These are phyloP conservation scores for Coemansia sp. DNA, from an alignment of 192 early-diverging fungal species.

Conservation along the genomic window DNA sequence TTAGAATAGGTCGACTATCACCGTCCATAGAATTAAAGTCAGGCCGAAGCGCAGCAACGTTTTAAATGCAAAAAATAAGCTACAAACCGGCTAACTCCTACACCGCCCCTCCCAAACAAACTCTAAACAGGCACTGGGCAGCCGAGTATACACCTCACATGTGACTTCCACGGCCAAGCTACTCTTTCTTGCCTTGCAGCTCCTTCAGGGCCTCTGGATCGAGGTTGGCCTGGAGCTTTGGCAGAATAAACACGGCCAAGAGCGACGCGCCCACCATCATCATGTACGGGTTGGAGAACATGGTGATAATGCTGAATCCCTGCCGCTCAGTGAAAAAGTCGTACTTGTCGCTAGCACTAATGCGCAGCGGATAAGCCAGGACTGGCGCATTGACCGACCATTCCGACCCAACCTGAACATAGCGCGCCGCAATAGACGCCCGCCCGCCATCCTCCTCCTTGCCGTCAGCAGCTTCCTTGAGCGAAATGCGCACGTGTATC, in stretches of 20 bases:
- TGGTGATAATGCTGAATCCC: slow-evolving; percentile 58
- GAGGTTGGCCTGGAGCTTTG: slow-evolving; percentile 61
- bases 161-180: not conserved
- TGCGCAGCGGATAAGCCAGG: slow-evolving; percentile 46
- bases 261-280: slow-evolving; percentile 64
- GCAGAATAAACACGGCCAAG: slow-evolving; percentile 60
- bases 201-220: slow-evolving; percentile 59
- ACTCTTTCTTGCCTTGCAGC: slow-evolving; percentile 25
- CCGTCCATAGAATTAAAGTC: not conserved
- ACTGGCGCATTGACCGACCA: slow-evolving; percentile 46
- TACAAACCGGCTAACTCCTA: not conserved
- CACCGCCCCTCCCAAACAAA: not conserved
- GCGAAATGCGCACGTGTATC: slow-evolving; percentile 44
- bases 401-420: slow-evolving; percentile 46
- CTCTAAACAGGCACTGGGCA: too few species aligned
- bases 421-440: slow-evolving; percentile 48
- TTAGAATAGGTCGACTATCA: not conserved
- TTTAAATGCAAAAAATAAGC: not conserved
- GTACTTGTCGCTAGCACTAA: slow-evolving; percentile 41
- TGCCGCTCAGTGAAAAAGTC: slow-evolving; percentile 57
- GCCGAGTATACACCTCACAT: not conserved
- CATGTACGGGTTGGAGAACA: slow-evolving; percentile 69
- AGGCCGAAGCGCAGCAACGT: not conserved
- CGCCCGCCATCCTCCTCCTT: slow-evolving; percentile 14
- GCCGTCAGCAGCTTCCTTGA: slow-evolving; percentile 12